Conservation (phyloP, 805 yeast genomes). For the Ogataea angusta region DNA sequence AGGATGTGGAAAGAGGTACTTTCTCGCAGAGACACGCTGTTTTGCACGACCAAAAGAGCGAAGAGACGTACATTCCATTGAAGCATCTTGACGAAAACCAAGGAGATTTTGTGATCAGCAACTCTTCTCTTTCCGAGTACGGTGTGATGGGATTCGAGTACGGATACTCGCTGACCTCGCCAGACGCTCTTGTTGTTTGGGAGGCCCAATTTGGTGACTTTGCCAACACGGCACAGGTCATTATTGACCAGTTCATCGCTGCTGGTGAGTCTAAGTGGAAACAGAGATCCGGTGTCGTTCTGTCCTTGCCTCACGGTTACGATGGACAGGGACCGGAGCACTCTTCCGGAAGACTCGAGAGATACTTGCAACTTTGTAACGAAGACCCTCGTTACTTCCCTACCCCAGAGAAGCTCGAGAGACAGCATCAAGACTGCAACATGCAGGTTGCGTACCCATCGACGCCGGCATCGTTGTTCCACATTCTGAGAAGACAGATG, state of each 20-base stretch:
- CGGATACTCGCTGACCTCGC: constrained; percentile 96
- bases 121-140: constrained; percentile 95
- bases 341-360: constrained; percentile 95
- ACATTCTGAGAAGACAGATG: constrained; percentile 96
- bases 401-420: constrained; percentile 75
- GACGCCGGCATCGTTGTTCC: constrained; percentile 96
- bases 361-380: constrained; percentile 92
- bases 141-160: constrained; percentile 99
- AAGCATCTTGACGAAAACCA: constrained; percentile 75
- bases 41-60: constrained; percentile 90
- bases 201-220: constrained; percentile 99
- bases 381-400: constrained; percentile 97
- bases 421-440: constrained; percentile 99
- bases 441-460: constrained; percentile 98
- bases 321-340: constrained; percentile 99
- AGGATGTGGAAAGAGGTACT: constrained; percentile 99
- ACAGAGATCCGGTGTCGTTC: constrained; percentile 94
- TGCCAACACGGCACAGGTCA: constrained; percentile 98
- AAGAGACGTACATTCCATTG: constrained; percentile 80
- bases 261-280: constrained; percentile 98
- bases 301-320: constrained; percentile 97
- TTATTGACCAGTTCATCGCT: constrained; percentile 93
- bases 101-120: constrained; percentile 82
- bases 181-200: constrained; percentile 97
- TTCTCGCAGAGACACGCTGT: constrained; percentile 99